Evolutionary conservation across 169 alveolate genomes (phyloP).

Genomic region (Cryptosporidium sp.): DNA sequence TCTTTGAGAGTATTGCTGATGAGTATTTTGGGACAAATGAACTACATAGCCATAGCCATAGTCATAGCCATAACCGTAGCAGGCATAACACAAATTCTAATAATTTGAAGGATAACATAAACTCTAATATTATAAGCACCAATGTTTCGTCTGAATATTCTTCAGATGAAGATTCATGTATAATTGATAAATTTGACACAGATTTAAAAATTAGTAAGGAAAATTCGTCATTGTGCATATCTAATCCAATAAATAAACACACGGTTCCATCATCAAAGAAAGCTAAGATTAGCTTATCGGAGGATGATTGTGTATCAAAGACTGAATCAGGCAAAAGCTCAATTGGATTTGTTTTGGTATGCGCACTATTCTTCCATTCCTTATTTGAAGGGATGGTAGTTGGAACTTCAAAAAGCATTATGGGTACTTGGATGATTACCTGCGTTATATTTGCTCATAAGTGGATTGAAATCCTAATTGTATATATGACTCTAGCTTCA

Average conservation of each 20-base stretch:
- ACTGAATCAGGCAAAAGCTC: background rate
- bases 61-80: background rate
- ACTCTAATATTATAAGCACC: slow-evolving; percentile 51
- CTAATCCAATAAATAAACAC: background rate
- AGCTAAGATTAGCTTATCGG: background rate
- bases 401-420: slow-evolving; percentile 52
- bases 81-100: background rate
- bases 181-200: slow-evolving; percentile 10
- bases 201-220: background rate
- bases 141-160: slow-evolving; percentile 49
- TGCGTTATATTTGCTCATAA: slow-evolving; percentile 70
- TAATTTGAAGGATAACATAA: background rate
- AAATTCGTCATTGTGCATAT: background rate
- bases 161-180: slow-evolving; percentile 48
- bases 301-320: background rate
- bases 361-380: slow-evolving; percentile 63
- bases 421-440: slow-evolving; percentile 49
- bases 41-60: background rate
- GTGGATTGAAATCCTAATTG: slow-evolving; percentile 69
- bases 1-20: slow-evolving; percentile 50
- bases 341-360: slow-evolving; percentile 51
- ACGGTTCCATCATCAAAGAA: background rate
- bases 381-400: slow-evolving; percentile 72
- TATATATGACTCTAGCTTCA: slow-evolving; percentile 31
- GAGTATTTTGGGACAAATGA: slow-evolving; percentile 16